Conservation (phyloP, 2,329 filamentous ascomycete species). For the Neonectria ditissima region DNA sequence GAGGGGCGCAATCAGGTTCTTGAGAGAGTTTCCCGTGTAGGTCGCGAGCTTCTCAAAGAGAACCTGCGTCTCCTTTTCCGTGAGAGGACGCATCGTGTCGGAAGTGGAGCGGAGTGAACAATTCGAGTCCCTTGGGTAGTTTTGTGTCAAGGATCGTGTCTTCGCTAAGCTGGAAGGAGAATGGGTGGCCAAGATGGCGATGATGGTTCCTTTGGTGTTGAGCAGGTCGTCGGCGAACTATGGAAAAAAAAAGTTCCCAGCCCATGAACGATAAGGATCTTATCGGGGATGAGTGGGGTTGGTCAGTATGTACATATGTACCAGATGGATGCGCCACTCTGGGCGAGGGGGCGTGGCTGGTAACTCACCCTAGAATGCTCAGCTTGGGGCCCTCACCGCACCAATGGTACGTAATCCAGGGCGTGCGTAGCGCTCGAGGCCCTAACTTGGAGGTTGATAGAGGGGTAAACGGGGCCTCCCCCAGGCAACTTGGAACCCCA, state of each 20-base stretch:
- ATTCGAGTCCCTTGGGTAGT: background rate
- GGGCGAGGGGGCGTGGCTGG: conserved; percentile 24
- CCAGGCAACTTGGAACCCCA: conserved; percentile 10
- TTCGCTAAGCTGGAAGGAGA: background rate
- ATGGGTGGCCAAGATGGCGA: conserved; percentile 17
- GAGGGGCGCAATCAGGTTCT: conserved; percentile 82
- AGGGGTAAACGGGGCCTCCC: conserved; percentile 19
- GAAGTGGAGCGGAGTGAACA: background rate
- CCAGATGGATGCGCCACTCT: background rate
- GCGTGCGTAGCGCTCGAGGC: background rate
- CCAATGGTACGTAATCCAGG: background rate
- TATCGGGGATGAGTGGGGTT: conserved; percentile 29
- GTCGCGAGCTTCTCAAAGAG: conserved; percentile 94
- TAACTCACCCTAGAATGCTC: background rate
- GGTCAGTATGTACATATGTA: too few species aligned
- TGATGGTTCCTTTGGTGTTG: conserved; percentile 29
- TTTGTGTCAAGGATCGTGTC: background rate
- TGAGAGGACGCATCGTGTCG: conserved; percentile 80
- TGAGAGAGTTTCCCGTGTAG: conserved; percentile 89
- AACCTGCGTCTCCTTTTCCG: conserved; percentile 81
- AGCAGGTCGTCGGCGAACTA: conserved; percentile 12
- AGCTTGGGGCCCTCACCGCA: background rate
- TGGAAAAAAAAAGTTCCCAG: conserved; percentile 40
- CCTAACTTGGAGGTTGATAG: conserved; percentile 13
- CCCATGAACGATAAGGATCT: conserved; percentile 38